phyloP scores from a whole-genome alignment of 495 filamentous ascomycete species.

The Lasiosphaeria ovina region DNA sequence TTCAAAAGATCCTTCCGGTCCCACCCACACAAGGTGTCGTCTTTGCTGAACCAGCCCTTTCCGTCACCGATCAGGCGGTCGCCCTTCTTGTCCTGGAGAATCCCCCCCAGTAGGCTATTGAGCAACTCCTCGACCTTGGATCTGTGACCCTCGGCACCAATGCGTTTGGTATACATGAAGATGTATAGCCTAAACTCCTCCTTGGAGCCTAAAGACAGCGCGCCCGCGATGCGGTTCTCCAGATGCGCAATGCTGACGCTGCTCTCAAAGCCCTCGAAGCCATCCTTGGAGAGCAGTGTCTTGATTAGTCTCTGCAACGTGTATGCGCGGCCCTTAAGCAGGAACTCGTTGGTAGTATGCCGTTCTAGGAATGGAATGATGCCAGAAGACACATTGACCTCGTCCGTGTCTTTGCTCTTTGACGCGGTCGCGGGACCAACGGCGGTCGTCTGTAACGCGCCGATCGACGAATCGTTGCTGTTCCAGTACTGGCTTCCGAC shows the following conservation, averaged over 20 bases:
- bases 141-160: conserved; percentile 84
- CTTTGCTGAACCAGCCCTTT: conserved; percentile 56
- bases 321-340: conserved; percentile 88
- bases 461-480: conserved; percentile 79
- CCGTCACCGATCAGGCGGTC: conserved; percentile 41
- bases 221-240: conserved; percentile 90
- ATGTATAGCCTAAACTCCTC: conserved; percentile 91
- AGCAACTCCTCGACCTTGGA: conserved; percentile 90
- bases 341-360: conserved; percentile 86
- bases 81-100: conserved; percentile 51
- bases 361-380: conserved; percentile 92
- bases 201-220: conserved; percentile 75
- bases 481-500: conserved; percentile 98
- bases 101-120: conserved; percentile 70
- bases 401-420: conserved; percentile 39
- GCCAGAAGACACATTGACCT: conserved; percentile 76
- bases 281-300: conserved; percentile 75
- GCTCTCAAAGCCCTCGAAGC: conserved; percentile 88
- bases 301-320: conserved; percentile 89
- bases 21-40: conserved; percentile 82
- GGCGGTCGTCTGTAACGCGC: conserved; percentile 70
- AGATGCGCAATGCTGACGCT: conserved; percentile 90
- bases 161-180: conserved; percentile 92
- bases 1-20: conserved; percentile 78
- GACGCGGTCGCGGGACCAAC: conserved; percentile 45